Percentiles rank a stretch among this genome's conserved stretches.
These are phyloP conservation scores for Biancaea sappan DNA, from an alignment of 306 rosid genomes.

Conservation along the genomic window DNA sequence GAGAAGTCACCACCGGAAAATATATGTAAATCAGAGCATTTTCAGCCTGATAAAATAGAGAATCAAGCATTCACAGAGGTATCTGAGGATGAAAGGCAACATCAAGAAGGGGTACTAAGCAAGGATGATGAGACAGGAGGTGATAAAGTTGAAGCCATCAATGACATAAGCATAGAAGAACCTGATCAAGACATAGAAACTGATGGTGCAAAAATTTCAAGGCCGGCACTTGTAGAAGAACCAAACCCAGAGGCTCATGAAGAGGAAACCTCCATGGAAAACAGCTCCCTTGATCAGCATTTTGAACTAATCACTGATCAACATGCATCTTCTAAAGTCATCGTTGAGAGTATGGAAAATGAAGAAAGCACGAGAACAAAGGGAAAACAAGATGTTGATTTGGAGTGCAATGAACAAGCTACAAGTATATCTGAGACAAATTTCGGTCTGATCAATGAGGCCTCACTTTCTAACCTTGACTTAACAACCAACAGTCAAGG, in stretches of 20 bases:
- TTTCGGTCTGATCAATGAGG: constrained; percentile 22
- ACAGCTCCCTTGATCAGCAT: constrained; percentile 27
- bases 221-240: constrained; percentile 25
- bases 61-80: constrained; percentile 24
- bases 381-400: constrained; percentile 13
- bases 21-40: constrained; percentile 6
- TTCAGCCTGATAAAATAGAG: constrained; percentile 19
- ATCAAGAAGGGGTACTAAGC: constrained; percentile 2
- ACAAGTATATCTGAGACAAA: constrained; percentile 5
- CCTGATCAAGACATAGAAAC: constrained; percentile 14
- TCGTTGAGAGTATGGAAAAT: constrained; percentile 19
- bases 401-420: constrained; percentile 26
- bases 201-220: constrained; percentile 4
- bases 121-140: constrained; percentile 27
- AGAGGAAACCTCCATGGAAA: constrained; percentile 23
- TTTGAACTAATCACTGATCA: constrained; percentile 32
- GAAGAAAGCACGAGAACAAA: constrained; percentile 22
- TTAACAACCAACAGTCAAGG: constrained; percentile 1
- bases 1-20: constrained; percentile 15
- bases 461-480: constrained; percentile 21
- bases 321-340: constrained; percentile 31
- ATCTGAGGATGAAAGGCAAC: constrained; percentile 25
- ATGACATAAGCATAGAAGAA: constrained; percentile 25
- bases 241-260: constrained; percentile 1
- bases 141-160: constrained; percentile 22